Percentiles rank a stretch among this genome's conserved stretches.
phyloP scores from a whole-genome alignment of 2,329 filamentous ascomycete genomes.

The Waltergamsia citrina region DNA sequence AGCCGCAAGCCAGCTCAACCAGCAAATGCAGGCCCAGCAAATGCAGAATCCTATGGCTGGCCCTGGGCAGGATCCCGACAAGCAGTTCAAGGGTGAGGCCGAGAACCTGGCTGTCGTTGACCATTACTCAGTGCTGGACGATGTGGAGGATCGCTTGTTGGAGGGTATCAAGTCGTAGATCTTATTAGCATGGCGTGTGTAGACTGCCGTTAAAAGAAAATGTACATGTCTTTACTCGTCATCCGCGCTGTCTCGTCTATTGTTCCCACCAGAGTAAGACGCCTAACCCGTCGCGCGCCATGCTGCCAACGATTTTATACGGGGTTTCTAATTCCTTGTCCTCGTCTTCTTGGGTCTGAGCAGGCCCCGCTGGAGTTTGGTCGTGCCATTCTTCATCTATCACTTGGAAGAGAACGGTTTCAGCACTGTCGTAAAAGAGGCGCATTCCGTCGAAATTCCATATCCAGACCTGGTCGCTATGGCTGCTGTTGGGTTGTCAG shows the following conservation, averaged over 20 bases:
- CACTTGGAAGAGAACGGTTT: constrained; percentile 79
- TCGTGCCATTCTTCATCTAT: constrained; percentile 88
- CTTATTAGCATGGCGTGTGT: background rate
- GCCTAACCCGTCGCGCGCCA: constrained; percentile 53
- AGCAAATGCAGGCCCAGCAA: constrained; percentile 71
- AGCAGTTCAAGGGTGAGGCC: constrained; percentile 84
- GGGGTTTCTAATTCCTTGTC: constrained; percentile 63
- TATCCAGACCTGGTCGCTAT: constrained; percentile 71
- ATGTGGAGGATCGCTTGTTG: constrained; percentile 77
- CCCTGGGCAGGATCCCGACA: constrained; percentile 88
- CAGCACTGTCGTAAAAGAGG: constrained; percentile 83
- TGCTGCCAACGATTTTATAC: constrained; percentile 58
- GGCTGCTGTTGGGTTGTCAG: constrained; percentile 54
- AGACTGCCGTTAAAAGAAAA: constrained; percentile 3
- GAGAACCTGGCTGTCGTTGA: constrained; percentile 95
- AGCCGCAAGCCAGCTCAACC: constrained; percentile 87
- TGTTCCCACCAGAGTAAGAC: constrained; percentile 56
- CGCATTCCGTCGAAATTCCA: constrained; percentile 68
- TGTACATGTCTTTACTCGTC: background rate
- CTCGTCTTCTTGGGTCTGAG: constrained; percentile 49
- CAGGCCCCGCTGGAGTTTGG: constrained; percentile 62
- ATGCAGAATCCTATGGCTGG: constrained; percentile 50
- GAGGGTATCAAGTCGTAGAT: constrained; percentile 32
- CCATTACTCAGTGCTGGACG: constrained; percentile 84
- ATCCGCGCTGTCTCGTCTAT: constrained; percentile 6